phyloP scores from a whole-genome alignment of 768 basidiomycete genomes.

The Hygrocybe punicea region DNA sequence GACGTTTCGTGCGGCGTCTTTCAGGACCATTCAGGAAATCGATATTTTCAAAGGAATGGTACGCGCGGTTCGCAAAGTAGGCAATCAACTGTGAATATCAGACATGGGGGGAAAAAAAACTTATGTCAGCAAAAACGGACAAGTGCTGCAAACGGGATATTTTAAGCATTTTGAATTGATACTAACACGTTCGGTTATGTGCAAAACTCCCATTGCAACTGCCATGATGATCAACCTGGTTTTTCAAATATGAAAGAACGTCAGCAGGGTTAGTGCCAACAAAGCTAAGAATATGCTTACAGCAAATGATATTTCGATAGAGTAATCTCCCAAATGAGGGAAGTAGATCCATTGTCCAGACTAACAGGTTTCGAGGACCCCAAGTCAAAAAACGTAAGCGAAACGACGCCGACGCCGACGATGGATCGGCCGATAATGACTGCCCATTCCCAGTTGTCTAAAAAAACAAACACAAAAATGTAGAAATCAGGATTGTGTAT shows the following conservation, averaged over 20 bases:
- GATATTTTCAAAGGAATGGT: not conserved
- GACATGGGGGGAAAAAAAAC: not conserved
- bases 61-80: not conserved
- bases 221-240: not conserved
- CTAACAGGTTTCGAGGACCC: not conserved
- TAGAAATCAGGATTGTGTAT: not conserved
- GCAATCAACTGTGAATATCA: not conserved
- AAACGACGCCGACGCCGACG: not conserved
- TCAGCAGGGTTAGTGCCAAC: not conserved
- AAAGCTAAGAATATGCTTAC: not conserved
- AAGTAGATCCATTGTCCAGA: no score
- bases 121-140: no score
- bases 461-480: not conserved
- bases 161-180: not conserved
- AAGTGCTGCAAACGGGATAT: not conserved
- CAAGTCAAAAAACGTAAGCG: not conserved
- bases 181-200: not conserved
- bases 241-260: not conserved
- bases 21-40: not conserved
- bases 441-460: conserved; percentile 2
- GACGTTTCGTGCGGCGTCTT: not conserved
- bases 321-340: not conserved
- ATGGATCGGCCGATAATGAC: not conserved
- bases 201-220: not conserved
- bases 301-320: not conserved